Evolutionary conservation across 805 yeast species (phyloP).

Genomic region (Saturnispora bothae): DNA sequence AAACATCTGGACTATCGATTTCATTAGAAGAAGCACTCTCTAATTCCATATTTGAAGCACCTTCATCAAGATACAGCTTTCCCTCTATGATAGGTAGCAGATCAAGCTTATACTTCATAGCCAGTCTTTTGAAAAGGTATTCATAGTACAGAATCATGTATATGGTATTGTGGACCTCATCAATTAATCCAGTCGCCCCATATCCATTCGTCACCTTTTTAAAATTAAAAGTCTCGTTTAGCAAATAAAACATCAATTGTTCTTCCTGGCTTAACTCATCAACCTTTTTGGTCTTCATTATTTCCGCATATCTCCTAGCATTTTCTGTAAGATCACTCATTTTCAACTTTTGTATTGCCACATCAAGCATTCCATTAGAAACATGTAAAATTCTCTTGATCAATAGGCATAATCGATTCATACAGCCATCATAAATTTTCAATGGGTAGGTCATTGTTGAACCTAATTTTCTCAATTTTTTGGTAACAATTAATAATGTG

Average conservation of each 20-base stretch:
- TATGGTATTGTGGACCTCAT: conserved; percentile 57
- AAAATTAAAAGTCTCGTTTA: conserved; percentile 47
- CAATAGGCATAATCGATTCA: conserved; percentile 41
- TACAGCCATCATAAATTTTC: conserved; percentile 57
- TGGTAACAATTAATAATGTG: conserved; percentile 48
- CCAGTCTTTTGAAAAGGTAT: conserved; percentile 12
- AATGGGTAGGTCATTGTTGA: conserved; percentile 62
- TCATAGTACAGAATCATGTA: conserved; percentile 39
- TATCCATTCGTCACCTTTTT: conserved; percentile 70
- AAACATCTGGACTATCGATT: neutral
- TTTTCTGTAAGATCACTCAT: conserved; percentile 33
- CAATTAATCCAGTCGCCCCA: conserved; percentile 66
- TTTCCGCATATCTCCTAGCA: conserved; percentile 26
- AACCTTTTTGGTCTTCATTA: conserved; percentile 18
- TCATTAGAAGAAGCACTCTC: neutral
- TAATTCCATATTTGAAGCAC: too few relatives aligned
- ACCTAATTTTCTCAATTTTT: conserved; percentile 68
- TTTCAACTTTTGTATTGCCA: conserved; percentile 34
- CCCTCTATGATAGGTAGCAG: neutral
- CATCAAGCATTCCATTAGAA: conserved; percentile 40
- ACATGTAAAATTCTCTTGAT: conserved; percentile 36
- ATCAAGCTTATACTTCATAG: neutral
- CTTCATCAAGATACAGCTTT: neutral
- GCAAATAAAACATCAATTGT: conserved; percentile 31
- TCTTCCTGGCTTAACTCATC: conserved; percentile 30